Conservation (phyloP, 2,329 filamentous ascomycete species). For the Pyrenophora tritici-repentis region DNA sequence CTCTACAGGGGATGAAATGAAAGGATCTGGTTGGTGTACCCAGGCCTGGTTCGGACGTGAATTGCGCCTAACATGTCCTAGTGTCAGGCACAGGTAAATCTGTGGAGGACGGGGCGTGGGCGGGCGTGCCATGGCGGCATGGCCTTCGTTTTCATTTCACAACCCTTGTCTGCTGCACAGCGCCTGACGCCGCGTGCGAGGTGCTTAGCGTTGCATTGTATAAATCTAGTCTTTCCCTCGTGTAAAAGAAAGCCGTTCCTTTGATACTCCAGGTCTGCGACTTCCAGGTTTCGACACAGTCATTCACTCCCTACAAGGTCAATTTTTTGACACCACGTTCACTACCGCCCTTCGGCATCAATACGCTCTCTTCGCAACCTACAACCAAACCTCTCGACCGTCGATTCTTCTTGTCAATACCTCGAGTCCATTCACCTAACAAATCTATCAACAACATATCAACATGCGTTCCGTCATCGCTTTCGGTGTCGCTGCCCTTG, state of each 20-base stretch:
- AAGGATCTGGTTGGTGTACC: slow-evolving; percentile 30
- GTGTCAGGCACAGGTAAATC: slow-evolving; percentile 30
- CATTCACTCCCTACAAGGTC: slow-evolving; percentile 36
- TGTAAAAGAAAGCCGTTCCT: slow-evolving; percentile 7
- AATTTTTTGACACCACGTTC: slow-evolving; percentile 40
- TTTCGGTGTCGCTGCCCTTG: slow-evolving; percentile 36
- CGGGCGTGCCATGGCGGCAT: slow-evolving; percentile 26
- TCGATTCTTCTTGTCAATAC: slow-evolving; percentile 26
- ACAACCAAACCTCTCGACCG: slow-evolving; percentile 19
- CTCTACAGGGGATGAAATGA: slow-evolving; percentile 25
- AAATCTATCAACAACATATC: slow-evolving; percentile 18
- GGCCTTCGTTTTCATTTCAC: slow-evolving; percentile 35
- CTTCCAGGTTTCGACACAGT: slow-evolving; percentile 41
- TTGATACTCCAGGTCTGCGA: slow-evolving; percentile 39
- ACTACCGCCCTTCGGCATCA: slow-evolving; percentile 38
- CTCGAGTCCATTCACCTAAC: slow-evolving; percentile 14
- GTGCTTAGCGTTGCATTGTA: slow-evolving; percentile 24
- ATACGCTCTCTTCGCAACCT: slow-evolving; percentile 26
- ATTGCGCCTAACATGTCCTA: slow-evolving; percentile 25
- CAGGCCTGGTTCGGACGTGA: slow-evolving; percentile 18
- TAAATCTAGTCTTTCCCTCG: slow-evolving; percentile 34
- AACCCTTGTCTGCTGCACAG: slow-evolving; percentile 20
- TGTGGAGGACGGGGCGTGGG: slow-evolving; percentile 31
- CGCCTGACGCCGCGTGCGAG: slow-evolving; percentile 17
- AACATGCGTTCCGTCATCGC: slow-evolving; percentile 38